Percentiles rank a stretch among this genome's conserved stretches.
Conservation (phyloP, 768 basidiomycete genomes). For the Clitopilus passeckerianus region DNA sequence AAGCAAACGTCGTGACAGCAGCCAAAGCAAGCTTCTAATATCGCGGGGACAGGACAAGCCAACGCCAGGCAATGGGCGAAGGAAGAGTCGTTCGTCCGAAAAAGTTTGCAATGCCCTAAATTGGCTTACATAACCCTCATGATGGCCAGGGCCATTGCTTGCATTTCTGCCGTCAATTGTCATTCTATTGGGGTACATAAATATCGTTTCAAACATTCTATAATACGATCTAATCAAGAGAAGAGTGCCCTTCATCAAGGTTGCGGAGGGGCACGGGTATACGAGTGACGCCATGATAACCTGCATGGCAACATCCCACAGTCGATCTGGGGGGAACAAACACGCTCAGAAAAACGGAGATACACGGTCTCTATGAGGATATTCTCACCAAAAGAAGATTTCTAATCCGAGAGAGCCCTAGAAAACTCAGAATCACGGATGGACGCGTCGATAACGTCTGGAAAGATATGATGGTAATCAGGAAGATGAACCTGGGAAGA, state of each 20-base stretch:
- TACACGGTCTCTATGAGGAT: neutral
- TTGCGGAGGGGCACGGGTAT: neutral
- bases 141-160: neutral
- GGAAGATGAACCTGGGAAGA: neutral
- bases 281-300: neutral
- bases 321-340: neutral
- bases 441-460: neutral
- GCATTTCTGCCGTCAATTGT: neutral
- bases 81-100: constrained; percentile 5
- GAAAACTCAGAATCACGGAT: neutral
- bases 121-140: constrained; percentile 12
- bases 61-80: constrained; percentile 21
- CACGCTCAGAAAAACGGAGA: neutral
- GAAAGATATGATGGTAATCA: neutral
- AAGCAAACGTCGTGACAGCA: constrained; percentile 5
- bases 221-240: neutral
- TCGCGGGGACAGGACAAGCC: constrained; percentile 11
- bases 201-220: neutral
- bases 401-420: neutral
- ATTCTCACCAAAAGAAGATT: neutral
- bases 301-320: neutral
- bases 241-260: neutral
- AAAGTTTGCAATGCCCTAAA: constrained; percentile 8
- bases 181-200: neutral
- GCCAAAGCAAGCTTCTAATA: constrained; percentile 7